phyloP scores from a whole-genome alignment of 495 filamentous ascomycete species.

The Friedmanniomyces simplex region DNA sequence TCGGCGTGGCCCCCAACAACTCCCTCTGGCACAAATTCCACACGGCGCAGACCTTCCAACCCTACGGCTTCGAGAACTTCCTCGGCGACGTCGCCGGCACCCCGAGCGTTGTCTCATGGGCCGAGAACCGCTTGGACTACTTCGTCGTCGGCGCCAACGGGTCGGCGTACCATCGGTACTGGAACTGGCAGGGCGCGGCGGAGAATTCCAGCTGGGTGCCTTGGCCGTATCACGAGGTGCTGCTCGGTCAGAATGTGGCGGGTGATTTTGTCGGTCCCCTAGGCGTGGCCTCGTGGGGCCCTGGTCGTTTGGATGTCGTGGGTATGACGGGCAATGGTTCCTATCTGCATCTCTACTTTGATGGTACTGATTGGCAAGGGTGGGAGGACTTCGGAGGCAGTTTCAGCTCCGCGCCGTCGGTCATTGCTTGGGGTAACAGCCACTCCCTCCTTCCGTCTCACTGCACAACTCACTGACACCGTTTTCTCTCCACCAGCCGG shows the following conservation, averaged over 20 bases:
- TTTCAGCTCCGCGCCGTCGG: slow-evolving; percentile 15
- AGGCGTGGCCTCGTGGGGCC: slow-evolving; percentile 13
- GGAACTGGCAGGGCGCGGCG: slow-evolving; percentile 11
- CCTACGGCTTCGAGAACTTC: slow-evolving; percentile 2
- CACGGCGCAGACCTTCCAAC: neutral
- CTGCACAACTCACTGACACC: slow-evolving; percentile 1
- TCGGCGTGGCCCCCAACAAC: slow-evolving; percentile 4
- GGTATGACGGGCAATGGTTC: slow-evolving; percentile 15
- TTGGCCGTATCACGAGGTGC: slow-evolving; percentile 16
- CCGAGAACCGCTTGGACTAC: slow-evolving; percentile 1
- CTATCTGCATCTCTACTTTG: slow-evolving; percentile 30
- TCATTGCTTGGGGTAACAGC: slow-evolving; percentile 25
- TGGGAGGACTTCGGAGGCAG: slow-evolving; percentile 25
- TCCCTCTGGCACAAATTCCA: slow-evolving; percentile 4
- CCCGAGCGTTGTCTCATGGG: slow-evolving; percentile 1
- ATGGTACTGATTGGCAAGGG: slow-evolving; percentile 25
- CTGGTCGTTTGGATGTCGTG: slow-evolving; percentile 30
- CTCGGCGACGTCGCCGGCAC: neutral
- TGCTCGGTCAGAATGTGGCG: slow-evolving; percentile 16
- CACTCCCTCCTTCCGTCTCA: neutral
- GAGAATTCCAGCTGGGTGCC: neutral
- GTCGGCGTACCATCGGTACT: neutral
- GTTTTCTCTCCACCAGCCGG: slow-evolving; percentile 15
- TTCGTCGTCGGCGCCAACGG: slow-evolving; percentile 4
- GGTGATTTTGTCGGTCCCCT: slow-evolving; percentile 12